Evolutionary conservation across 2,329 filamentous ascomycete genomes (phyloP), one percentile per base, ranked within the genome.

Genomic region (Colletotrichum filicis): DNA sequence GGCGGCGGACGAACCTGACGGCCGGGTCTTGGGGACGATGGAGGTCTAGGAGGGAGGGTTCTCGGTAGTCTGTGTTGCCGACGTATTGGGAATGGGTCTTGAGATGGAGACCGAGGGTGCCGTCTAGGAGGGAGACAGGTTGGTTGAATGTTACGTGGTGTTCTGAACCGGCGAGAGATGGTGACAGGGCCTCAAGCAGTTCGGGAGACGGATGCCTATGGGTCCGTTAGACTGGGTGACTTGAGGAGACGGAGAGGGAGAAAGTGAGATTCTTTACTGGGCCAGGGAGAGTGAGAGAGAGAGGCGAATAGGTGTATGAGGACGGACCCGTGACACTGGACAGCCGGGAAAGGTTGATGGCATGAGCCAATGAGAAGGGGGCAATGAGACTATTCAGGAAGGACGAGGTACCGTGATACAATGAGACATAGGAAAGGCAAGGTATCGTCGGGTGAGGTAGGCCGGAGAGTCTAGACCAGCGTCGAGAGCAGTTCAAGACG

Each of bases 61-160:
- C 89, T 71, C 89, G 87, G 35, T 90, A 88, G 68, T 88, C 89
- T 56, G 88, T 91, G 68, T 88, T 83, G 24, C 90, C 90, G 68
- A 92, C 86, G 77, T 91, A 89, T 77, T 89, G 87, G 79, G 89
- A 89, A 78, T 91, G 89, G 69, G 89, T 88, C 76, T 88, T 87
- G 71, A 87, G 82, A 76, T 91, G 89, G 49, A 92, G 80, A 53
- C 90, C 90, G 55, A 92, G 80, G 2, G 85, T 86, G 56, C 82
- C 81, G 67, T 80, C 81, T 5, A 86, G 80, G 22, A 83, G 79
- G 14, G 58, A 80, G 26, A 49, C 19, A 19, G 73, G 69, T 60
- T 55, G 74, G 16, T 56, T 62, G 24, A 75, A 49, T 70, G 67
- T 32, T 66, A 69, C 11, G 55, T 74, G 63, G 70, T 75, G 62